A percentile compares a stretch with the other conserved stretches of the same genome.
Evolutionary conservation across 176 grass and related monocot genomes (phyloP).

Genomic region (Puccinellia tenuiflora): DNA sequence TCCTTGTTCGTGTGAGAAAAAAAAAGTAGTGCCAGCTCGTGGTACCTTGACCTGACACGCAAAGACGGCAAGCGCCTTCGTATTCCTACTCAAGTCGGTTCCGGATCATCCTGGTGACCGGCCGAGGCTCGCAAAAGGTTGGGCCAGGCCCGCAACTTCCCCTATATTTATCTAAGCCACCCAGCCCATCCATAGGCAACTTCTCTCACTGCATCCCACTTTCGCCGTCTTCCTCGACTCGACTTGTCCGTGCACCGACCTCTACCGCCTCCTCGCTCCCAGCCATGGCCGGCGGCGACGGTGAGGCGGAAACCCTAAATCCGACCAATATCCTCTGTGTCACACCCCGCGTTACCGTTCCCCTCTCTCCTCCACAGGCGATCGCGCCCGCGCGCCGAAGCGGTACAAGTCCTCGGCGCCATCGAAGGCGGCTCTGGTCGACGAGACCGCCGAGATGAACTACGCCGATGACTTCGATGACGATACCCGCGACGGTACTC

Average conservation of each 20-base stretch:
- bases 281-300: constrained; percentile 54
- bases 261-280: constrained; percentile 1
- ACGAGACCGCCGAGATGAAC: constrained; percentile 70
- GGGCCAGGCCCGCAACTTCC: not conserved
- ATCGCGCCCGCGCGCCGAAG: constrained; percentile 60
- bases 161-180: not conserved
- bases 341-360: not conserved
- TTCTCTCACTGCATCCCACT: not conserved
- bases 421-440: constrained; percentile 40
- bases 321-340: not conserved
- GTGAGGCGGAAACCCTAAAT: constrained; percentile 29
- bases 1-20: too few species aligned
- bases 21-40: too few species aligned
- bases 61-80: too few species aligned
- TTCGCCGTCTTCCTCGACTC: not conserved
- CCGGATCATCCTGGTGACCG: not conserved
- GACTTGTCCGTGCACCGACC: constrained; percentile 1
- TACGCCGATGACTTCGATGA: constrained; percentile 73
- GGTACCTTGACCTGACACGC: too few species aligned
- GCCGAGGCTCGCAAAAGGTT: not conserved
- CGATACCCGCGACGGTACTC: constrained; percentile 63
- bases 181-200: not conserved
- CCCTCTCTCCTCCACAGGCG: constrained; percentile 36
- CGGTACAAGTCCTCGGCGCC: constrained; percentile 53
- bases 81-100: not conserved